Evolutionary conservation across 352 stramenopile genomes (phyloP).

Genomic region (Phytophthora quininea): DNA sequence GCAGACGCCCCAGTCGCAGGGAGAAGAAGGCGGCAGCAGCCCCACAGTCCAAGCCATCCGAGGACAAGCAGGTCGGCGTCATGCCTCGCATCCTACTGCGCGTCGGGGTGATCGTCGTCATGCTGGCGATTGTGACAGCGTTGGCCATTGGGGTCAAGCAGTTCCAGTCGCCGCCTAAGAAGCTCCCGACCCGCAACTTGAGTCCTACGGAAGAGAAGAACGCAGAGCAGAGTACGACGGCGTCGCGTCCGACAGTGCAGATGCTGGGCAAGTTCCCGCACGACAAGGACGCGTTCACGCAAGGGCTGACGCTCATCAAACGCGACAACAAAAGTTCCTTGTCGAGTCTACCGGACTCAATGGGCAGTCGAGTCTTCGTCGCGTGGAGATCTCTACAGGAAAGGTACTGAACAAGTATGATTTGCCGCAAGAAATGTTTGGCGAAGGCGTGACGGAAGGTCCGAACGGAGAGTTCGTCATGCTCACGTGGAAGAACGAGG

Average conservation of each 20-base stretch:
- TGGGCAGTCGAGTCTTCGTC: constrained; percentile 85
- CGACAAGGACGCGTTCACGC: constrained; percentile 85
- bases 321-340: constrained; percentile 73
- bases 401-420: constrained; percentile 73
- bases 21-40: constrained; percentile 8
- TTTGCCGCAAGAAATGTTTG: constrained; percentile 79
- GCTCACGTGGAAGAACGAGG: constrained; percentile 91
- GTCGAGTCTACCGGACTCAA: constrained; percentile 93
- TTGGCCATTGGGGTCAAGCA: constrained; percentile 16
- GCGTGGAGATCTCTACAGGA: constrained; percentile 88
- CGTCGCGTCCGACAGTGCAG: constrained; percentile 43
- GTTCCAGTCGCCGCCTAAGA: constrained; percentile 1
- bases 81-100: constrained; percentile 45
- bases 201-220: constrained; percentile 15
- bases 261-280: constrained; percentile 81
- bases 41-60: constrained; percentile 15
- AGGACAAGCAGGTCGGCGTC: constrained; percentile 19
- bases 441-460: constrained; percentile 90
- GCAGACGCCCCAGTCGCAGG: constrained; percentile 14
- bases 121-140: constrained; percentile 33
- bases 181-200: constrained; percentile 10
- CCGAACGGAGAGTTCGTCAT: constrained; percentile 80
- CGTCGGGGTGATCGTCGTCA: constrained; percentile 27
- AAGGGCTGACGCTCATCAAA: constrained; percentile 73
- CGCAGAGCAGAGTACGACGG: constrained; percentile 8